Evolutionary conservation across 805 yeast species (phyloP), one percentile per base, ranked within the genome.

Genomic region (Ascoidea asiatica): DNA sequence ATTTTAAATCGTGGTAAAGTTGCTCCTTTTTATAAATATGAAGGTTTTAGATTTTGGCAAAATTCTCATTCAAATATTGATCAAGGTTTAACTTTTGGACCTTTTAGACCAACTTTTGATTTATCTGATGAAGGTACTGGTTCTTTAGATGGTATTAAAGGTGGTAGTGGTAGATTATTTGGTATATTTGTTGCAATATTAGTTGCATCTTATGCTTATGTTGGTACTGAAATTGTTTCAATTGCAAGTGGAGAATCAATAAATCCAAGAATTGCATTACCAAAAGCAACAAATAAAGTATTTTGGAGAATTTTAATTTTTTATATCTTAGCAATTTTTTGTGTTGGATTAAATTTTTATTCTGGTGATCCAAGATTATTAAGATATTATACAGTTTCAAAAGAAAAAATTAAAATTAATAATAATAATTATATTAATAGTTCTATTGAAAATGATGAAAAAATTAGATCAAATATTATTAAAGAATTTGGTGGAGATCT

Each of bases 191-290:
- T 77, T 1, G 85, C 87, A 1, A 62, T 79, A 6, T 61, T 77
- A 41, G 75, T 79, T 19, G 78, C 88, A 0, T 68, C 86, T 0
- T 85, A 80, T 58, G 82, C 94, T 0, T 85, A 79, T 54, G 76
- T 82, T 42, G 95, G 95, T 0, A 81, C 88, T 1, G 95, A 85
- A 52, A 77, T 81, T 57, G 89, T 86, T 11, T 77, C 84, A 50
- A 75, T 84, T 44, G 90, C 92, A 2, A 87, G 90, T 5, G 84
- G 89, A 58, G 95, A 85, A 58, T 83, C 89, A n/a, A 67, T 79
- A 48, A 79, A 82, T 51, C 95, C 95, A 4, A 66, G 92, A 50
- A 75, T 70, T 48, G 78, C 90, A 0, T 66, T 85, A 17, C 94
- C 94, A 1, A 70, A 79, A 8, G 90, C 92, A 1, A 82, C 89